These are phyloP conservation scores for Dactylellina haptotyla DNA, from an alignment of 2,329 filamentous ascomycete species.

Conservation along the genomic window DNA sequence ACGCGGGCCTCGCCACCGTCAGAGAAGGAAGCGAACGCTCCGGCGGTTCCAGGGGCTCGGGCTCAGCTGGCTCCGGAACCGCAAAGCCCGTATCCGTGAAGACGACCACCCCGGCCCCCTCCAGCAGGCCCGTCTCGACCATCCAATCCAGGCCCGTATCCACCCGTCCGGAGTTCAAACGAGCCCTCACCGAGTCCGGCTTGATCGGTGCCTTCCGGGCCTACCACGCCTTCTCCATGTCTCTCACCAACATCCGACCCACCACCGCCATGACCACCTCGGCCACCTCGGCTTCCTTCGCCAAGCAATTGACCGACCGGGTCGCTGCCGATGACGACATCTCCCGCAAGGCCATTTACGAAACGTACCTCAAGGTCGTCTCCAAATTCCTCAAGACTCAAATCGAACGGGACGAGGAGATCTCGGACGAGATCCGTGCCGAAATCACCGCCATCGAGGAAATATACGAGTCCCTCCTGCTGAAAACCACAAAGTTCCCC, in stretches of 20 bases:
- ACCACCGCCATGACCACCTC: slow-evolving; percentile 24
- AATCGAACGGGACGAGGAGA: slow-evolving; percentile 55
- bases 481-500: slow-evolving; percentile 84
- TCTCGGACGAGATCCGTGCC: slow-evolving; percentile 73
- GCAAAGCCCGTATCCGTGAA: neutral
- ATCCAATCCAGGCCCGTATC: neutral
- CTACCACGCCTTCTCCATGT: slow-evolving; percentile 51
- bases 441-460: slow-evolving; percentile 83
- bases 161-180: slow-evolving; percentile 33
- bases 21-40: slow-evolving; percentile 16
- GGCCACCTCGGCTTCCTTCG: slow-evolving; percentile 16
- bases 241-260: slow-evolving; percentile 29
- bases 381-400: slow-evolving; percentile 39
- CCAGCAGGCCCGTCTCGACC: neutral
- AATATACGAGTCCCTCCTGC: slow-evolving; percentile 80
- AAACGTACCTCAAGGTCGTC: slow-evolving; percentile 53
- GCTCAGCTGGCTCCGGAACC: neutral
- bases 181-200: slow-evolving; percentile 34
- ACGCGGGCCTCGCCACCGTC: slow-evolving; percentile 28
- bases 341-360: slow-evolving; percentile 46
- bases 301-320: slow-evolving; percentile 35
- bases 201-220: slow-evolving; percentile 51
- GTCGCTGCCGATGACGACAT: slow-evolving; percentile 41
- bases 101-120: slow-evolving; percentile 5
- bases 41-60: too few relatives aligned